phyloP scores from a whole-genome alignment of 495 filamentous ascomycete genomes.

The Penicillium samsonianum region DNA sequence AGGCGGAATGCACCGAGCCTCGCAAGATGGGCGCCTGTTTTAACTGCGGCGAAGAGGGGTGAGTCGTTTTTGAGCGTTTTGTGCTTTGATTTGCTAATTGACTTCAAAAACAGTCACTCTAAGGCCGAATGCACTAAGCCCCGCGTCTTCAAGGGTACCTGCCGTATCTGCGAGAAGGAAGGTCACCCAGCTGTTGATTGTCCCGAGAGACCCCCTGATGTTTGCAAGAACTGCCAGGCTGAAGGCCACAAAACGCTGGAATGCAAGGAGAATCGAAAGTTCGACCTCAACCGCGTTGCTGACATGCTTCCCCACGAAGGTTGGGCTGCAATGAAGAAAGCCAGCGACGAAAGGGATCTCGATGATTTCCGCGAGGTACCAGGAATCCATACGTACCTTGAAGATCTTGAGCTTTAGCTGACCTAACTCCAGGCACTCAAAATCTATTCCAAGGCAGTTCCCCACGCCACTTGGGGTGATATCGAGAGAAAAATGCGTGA shows the following conservation, averaged over 20 bases:
- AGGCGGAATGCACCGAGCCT: constrained; percentile 12
- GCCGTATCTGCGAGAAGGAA: constrained; percentile 68
- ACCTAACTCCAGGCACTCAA: constrained; percentile 52
- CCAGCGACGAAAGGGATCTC: constrained; percentile 64
- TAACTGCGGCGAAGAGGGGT: constrained; percentile 25
- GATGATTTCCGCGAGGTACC: constrained; percentile 70
- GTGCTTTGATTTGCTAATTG: neutral
- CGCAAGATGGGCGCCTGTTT: constrained; percentile 15
- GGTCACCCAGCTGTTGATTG: constrained; percentile 75
- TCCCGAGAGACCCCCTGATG: constrained; percentile 59
- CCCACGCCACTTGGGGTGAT: constrained; percentile 63
- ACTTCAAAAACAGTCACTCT: constrained; percentile 34
- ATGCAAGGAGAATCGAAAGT: constrained; percentile 69
- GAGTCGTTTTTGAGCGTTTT: neutral
- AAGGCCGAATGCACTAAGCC: constrained; percentile 70
- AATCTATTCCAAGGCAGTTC: constrained; percentile 72
- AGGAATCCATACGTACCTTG: constrained; percentile 2
- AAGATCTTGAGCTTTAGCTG: constrained; percentile 15
- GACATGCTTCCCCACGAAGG: constrained; percentile 64
- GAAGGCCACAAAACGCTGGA: constrained; percentile 65
- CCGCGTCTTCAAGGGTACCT: constrained; percentile 67
- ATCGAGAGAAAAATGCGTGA: constrained; percentile 74
- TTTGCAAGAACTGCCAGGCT: constrained; percentile 74
- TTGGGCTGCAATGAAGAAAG: constrained; percentile 67
- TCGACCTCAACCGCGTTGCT: constrained; percentile 61